Conservation (phyloP, 2,329 filamentous ascomycete genomes). For the Aspergillus versicolor region DNA sequence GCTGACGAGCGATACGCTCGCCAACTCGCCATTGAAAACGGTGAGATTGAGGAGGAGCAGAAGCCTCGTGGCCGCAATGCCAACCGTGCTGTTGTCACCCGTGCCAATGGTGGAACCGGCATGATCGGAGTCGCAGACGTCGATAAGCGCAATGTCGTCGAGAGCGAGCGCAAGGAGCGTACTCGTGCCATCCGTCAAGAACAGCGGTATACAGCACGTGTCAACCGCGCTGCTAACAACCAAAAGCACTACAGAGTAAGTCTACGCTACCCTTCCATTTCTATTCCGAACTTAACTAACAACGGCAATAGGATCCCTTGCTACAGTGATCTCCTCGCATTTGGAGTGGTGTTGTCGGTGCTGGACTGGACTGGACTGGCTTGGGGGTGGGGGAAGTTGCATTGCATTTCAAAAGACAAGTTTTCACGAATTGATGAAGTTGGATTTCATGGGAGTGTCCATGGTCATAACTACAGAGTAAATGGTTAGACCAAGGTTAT, state of each 20-base stretch:
- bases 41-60: slow-evolving; percentile 50
- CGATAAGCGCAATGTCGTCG: slow-evolving; percentile 68
- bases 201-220: slow-evolving; percentile 65
- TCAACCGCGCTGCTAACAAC: slow-evolving; percentile 73
- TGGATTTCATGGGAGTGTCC: neutral
- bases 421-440: slow-evolving; percentile 1
- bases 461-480: neutral
- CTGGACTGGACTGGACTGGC: neutral
- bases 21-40: slow-evolving; percentile 56
- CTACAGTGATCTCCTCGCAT: slow-evolving; percentile 45
- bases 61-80: slow-evolving; percentile 34
- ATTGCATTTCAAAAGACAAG: neutral
- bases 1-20: slow-evolving; percentile 71
- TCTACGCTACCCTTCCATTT: slow-evolving; percentile 13
- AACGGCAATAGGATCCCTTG: slow-evolving; percentile 47
- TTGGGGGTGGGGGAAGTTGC: slow-evolving; percentile 4
- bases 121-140: slow-evolving; percentile 75
- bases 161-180: slow-evolving; percentile 67
- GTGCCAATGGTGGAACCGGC: slow-evolving; percentile 71
- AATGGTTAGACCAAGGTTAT: neutral
- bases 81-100: slow-evolving; percentile 60
- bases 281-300: slow-evolving; percentile 19
- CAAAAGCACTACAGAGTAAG: slow-evolving; percentile 71
- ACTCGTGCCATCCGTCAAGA: slow-evolving; percentile 63
- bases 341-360: neutral